Conservation (phyloP, 306 rosid species). For the Malus orientalis region DNA sequence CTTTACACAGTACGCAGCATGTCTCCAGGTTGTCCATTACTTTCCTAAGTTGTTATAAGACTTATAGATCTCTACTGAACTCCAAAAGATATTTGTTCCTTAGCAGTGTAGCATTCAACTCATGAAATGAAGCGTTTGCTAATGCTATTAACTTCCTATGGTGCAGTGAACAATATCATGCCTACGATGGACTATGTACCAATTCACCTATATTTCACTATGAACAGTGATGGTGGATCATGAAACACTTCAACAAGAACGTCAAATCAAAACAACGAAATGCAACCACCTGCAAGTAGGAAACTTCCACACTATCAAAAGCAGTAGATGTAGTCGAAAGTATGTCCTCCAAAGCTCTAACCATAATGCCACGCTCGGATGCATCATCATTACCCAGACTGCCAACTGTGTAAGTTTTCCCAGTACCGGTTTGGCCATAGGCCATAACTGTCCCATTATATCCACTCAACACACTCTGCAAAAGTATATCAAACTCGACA, state of each 20-base stretch:
- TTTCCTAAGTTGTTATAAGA: not conserved
- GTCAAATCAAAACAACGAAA: not conserved
- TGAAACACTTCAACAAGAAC: not conserved
- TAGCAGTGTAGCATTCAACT: not conserved
- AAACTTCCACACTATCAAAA: slow-evolving; percentile 48
- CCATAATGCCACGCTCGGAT: slow-evolving; percentile 63
- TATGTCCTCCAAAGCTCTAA: slow-evolving; percentile 60
- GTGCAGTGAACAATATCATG: not conserved
- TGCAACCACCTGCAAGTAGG: slow-evolving; percentile 57
- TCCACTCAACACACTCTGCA: slow-evolving; percentile 68
- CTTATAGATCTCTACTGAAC: not conserved
- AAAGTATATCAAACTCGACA: slow-evolving; percentile 7
- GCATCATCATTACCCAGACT: slow-evolving; percentile 51
- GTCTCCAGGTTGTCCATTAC: not conserved
- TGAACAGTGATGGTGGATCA: not conserved
- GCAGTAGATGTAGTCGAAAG: slow-evolving; percentile 33
- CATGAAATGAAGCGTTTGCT: not conserved
- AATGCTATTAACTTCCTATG: not conserved
- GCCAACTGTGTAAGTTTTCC: slow-evolving; percentile 67
- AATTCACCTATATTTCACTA: not conserved
- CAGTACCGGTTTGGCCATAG: slow-evolving; percentile 75
- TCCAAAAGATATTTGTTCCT: not conserved
- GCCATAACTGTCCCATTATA: slow-evolving; percentile 74
- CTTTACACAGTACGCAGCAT: not conserved
- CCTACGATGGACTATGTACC: not conserved